Evolutionary conservation across 768 basidiomycete genomes (phyloP).

Genomic region (Rhodotorula diobovata): DNA sequence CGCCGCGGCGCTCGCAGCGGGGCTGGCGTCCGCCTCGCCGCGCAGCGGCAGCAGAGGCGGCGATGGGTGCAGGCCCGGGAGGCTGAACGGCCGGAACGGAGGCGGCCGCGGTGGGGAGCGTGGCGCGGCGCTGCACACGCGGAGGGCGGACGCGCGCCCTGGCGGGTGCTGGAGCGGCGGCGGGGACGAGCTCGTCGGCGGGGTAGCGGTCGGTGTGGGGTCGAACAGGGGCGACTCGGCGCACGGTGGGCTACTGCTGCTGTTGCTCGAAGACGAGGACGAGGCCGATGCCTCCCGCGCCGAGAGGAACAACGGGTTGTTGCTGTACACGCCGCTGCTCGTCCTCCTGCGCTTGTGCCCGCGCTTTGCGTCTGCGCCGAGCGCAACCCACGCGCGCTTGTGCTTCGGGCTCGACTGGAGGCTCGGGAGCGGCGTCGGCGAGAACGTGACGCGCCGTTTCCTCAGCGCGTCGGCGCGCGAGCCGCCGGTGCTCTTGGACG

Average conservation of each 20-base stretch:
- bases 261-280: not conserved
- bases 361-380: not conserved
- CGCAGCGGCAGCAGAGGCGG: too few species aligned
- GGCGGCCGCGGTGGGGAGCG: not conserved
- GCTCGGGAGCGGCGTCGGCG: slow-evolving; percentile 27
- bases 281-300: not conserved
- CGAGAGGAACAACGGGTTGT: slow-evolving; percentile 22
- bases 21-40: too few species aligned
- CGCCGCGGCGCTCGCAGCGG: not conserved
- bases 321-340: slow-evolving; percentile 17
- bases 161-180: not conserved
- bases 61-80: not conserved
- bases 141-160: not conserved
- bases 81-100: not conserved
- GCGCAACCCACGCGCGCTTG: slow-evolving; percentile 1
- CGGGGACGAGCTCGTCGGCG: not conserved
- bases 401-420: slow-evolving; percentile 23
- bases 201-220: not conserved
- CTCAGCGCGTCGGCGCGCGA: not conserved
- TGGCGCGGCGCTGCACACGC: not conserved
- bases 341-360: not conserved
- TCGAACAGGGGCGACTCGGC: not conserved
- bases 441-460: slow-evolving; percentile 24
- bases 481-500: not conserved
- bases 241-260: not conserved